Evolutionary conservation across 1,284 basidiomycete genomes (phyloP).

Genomic region (Pulveroboletus sp.): DNA sequence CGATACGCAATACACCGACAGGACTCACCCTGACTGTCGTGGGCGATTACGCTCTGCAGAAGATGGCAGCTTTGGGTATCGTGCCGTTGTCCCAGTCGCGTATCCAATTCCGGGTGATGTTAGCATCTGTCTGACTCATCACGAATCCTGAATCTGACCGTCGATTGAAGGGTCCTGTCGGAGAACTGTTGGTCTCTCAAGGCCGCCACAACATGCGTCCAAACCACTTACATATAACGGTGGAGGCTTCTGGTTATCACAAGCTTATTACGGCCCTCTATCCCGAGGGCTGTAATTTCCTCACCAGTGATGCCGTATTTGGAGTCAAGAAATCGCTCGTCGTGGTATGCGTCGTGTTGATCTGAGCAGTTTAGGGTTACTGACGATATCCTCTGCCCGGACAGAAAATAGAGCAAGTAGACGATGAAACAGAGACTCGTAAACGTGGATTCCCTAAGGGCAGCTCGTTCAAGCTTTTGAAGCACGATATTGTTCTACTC

Average conservation of each 20-base stretch:
- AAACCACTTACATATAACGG: constrained; percentile 76
- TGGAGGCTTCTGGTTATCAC: constrained; percentile 70
- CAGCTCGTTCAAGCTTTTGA: constrained; percentile 60
- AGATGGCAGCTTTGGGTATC: constrained; percentile 72
- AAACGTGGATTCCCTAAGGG: constrained; percentile 63
- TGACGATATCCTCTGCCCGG: background rate
- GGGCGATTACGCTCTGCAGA: constrained; percentile 64
- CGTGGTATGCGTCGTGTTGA: constrained; percentile 46
- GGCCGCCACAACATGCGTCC: constrained; percentile 79
- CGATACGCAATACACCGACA: constrained; percentile 63
- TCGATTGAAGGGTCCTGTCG: constrained; percentile 66
- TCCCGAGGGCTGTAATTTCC: constrained; percentile 66
- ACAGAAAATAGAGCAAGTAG: constrained; percentile 51
- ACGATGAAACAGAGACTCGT: constrained; percentile 54
- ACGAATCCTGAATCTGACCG: background rate
- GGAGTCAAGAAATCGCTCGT: constrained; percentile 70
- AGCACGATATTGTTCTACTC: constrained; percentile 62
- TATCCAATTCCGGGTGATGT: constrained; percentile 84
- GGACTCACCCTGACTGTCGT: constrained; percentile 72
- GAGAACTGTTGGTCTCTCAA: constrained; percentile 57
- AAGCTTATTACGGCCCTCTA: constrained; percentile 77
- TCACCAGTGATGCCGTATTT: constrained; percentile 75
- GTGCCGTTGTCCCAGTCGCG: constrained; percentile 74
- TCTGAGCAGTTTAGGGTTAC: background rate
- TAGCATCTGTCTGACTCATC: constrained; percentile 26